These are phyloP conservation scores for Knufia fluminis DNA, from an alignment of 2,329 filamentous ascomycete species.

Conservation along the genomic window DNA sequence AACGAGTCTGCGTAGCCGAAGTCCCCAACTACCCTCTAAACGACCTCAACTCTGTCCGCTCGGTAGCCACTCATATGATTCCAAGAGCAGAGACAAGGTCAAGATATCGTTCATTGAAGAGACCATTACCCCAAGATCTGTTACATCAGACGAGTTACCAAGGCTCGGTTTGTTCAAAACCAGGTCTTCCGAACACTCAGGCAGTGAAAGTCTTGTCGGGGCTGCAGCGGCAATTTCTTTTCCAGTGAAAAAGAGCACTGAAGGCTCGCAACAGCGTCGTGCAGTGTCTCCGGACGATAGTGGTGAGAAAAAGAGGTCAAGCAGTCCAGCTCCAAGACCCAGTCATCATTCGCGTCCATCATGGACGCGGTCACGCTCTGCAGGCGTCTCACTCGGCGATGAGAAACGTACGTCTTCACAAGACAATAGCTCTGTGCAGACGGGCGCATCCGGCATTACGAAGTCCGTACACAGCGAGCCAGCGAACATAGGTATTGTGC, in stretches of 20 bases:
- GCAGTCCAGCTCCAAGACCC: too few species aligned
- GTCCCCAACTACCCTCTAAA: too few species aligned
- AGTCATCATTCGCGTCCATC: not conserved
- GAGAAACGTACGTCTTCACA: conserved; percentile 10
- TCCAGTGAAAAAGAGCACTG: not conserved
- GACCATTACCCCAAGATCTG: not conserved
- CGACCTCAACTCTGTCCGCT: not conserved
- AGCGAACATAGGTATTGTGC: not conserved
- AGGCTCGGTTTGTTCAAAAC: not conserved
- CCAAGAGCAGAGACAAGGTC: not conserved
- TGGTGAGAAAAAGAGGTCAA: too few species aligned
- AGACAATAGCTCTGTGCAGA: not conserved
- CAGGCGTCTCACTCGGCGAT: conserved; percentile 10
- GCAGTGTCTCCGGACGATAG: too few species aligned
- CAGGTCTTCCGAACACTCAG: not conserved
- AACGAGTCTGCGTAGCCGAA: too few species aligned
- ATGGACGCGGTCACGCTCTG: conserved; percentile 13
- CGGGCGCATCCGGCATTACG: not conserved
- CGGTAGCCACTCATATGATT: not conserved
- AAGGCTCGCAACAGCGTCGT: too few species aligned
- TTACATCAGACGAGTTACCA: not conserved
- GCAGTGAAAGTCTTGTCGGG: not conserved
- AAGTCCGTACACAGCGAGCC: not conserved
- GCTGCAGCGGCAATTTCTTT: not conserved
- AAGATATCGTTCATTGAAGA: not conserved